Percentiles rank a stretch among this genome's conserved stretches.
phyloP scores from a whole-genome alignment of 768 basidiomycete genomes.

The Cantharellus cinnabarinus region DNA sequence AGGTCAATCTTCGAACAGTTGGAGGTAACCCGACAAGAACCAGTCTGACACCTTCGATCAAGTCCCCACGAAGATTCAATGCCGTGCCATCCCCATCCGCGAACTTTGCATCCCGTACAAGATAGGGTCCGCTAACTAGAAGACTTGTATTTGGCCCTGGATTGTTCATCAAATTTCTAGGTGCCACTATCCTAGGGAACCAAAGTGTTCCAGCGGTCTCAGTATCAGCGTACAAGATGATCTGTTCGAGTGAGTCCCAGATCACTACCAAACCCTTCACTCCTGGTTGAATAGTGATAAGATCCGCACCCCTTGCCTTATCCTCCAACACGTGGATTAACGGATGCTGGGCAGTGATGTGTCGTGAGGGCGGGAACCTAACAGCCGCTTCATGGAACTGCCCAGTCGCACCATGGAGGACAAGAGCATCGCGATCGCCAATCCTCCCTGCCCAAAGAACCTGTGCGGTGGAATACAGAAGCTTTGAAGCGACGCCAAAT shows the following conservation, averaged over 20 bases:
- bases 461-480: slow-evolving; percentile 53
- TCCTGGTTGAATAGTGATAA: slow-evolving; percentile 36
- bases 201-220: slow-evolving; percentile 52
- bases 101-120: slow-evolving; percentile 25
- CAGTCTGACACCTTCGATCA: slow-evolving; percentile 35
- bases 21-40: slow-evolving; percentile 41
- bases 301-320: slow-evolving; percentile 18
- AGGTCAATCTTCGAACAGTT: slow-evolving; percentile 31
- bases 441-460: slow-evolving; percentile 47
- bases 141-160: slow-evolving; percentile 45
- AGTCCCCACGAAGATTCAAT: slow-evolving; percentile 47
- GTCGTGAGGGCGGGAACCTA: slow-evolving; percentile 11
- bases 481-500: slow-evolving; percentile 27
- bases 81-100: slow-evolving; percentile 7
- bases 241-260: slow-evolving; percentile 44
- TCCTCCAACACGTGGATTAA: not conserved
- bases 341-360: slow-evolving; percentile 5
- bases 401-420: slow-evolving; percentile 34
- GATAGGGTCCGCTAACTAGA: slow-evolving; percentile 29
- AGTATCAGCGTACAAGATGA: slow-evolving; percentile 49
- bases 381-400: slow-evolving; percentile 38
- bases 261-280: slow-evolving; percentile 37
- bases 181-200: slow-evolving; percentile 25
- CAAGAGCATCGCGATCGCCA: slow-evolving; percentile 39
- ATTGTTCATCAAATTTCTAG: too few relatives aligned